These are phyloP conservation scores for Mucor lusitanicus DNA, from an alignment of 371 early-diverging fungal genomes.

Conservation along the genomic window DNA sequence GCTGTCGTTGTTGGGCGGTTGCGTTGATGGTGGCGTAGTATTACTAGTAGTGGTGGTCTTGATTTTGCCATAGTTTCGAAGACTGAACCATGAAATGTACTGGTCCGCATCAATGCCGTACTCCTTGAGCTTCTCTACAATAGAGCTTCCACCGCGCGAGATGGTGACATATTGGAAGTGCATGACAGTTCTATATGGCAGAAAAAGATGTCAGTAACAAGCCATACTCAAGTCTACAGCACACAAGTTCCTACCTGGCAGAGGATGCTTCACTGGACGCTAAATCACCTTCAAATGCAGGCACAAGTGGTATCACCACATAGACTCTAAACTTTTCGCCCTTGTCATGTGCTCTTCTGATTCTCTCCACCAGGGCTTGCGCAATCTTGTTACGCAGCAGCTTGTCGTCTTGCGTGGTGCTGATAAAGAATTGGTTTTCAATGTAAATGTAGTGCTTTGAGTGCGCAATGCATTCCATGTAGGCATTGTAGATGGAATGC, in stretches of 20 bases:
- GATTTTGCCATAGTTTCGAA: slow-evolving; percentile 73
- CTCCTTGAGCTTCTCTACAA: slow-evolving; percentile 61
- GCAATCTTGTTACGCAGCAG: slow-evolving; percentile 48
- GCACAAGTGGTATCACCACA: slow-evolving; percentile 88
- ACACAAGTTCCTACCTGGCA: too few relatives aligned
- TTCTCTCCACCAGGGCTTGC: slow-evolving; percentile 77
- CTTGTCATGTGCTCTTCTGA: slow-evolving; percentile 71
- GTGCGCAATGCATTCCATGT: slow-evolving; percentile 73
- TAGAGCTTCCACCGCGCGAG: slow-evolving; percentile 73
- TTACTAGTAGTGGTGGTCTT: slow-evolving; percentile 16
- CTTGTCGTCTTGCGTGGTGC: slow-evolving; percentile 47
- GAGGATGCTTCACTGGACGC: slow-evolving; percentile 73
- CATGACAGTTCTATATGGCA: slow-evolving; percentile 59
- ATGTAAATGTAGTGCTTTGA: slow-evolving; percentile 92
- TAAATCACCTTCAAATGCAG: slow-evolving; percentile 89
- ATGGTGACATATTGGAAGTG: slow-evolving; percentile 87
- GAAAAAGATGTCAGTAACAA: not conserved
- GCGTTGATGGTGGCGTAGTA: not conserved
- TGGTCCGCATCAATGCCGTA: slow-evolving; percentile 72
- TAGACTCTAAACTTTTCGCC: slow-evolving; percentile 77
- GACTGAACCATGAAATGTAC: slow-evolving; percentile 79
- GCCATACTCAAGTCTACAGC: too few relatives aligned
- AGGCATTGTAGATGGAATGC: slow-evolving; percentile 85
- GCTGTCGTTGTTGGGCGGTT: slow-evolving; percentile 1
- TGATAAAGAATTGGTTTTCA: slow-evolving; percentile 93